Percentiles rank a stretch among this genome's conserved stretches.
phyloP scores from a whole-genome alignment of 768 basidiomycete genomes.

The Psilocybe subaeruginosa region DNA sequence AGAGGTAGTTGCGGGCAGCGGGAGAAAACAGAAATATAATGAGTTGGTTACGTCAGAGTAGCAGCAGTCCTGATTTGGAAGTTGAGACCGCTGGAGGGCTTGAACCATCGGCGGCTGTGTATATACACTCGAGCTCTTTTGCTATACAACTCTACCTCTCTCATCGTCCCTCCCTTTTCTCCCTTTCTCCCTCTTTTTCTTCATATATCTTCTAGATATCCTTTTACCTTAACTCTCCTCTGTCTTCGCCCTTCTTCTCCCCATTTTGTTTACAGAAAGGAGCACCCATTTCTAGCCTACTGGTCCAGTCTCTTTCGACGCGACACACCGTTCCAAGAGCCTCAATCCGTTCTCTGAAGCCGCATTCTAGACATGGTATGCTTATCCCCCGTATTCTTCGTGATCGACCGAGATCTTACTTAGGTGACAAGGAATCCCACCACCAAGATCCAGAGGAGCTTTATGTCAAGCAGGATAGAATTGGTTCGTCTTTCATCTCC shows the following conservation, averaged over 20 bases:
- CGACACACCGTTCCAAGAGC: slow-evolving; percentile 21
- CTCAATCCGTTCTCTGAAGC: slow-evolving; percentile 12
- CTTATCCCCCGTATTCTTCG: background rate
- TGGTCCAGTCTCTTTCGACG: slow-evolving; percentile 21
- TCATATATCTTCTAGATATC: slow-evolving; percentile 3
- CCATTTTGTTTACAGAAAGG: slow-evolving; percentile 13
- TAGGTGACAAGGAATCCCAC: slow-evolving; percentile 54
- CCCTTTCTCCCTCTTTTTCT: slow-evolving; percentile 6
- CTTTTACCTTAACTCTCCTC: background rate
- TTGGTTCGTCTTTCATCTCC: slow-evolving; percentile 57
- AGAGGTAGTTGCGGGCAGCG: background rate
- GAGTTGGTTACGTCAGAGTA: slow-evolving; percentile 2
- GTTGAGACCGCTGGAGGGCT: slow-evolving; percentile 23
- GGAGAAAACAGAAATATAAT: background rate
- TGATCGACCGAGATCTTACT: slow-evolving; percentile 29
- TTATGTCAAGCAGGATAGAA: slow-evolving; percentile 96
- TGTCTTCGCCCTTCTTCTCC: slow-evolving; percentile 3
- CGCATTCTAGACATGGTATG: slow-evolving; percentile 29
- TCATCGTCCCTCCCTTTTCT: slow-evolving; percentile 12
- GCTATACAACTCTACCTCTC: slow-evolving; percentile 18
- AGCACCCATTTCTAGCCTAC: slow-evolving; percentile 3
- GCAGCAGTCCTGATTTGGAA: slow-evolving; percentile 25
- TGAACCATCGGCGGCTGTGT: slow-evolving; percentile 16
- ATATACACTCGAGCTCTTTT: slow-evolving; percentile 21
- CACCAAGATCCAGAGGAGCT: slow-evolving; percentile 94